phyloP scores from a whole-genome alignment of 495 filamentous ascomycete genomes.

The Lophium mytilinum region DNA sequence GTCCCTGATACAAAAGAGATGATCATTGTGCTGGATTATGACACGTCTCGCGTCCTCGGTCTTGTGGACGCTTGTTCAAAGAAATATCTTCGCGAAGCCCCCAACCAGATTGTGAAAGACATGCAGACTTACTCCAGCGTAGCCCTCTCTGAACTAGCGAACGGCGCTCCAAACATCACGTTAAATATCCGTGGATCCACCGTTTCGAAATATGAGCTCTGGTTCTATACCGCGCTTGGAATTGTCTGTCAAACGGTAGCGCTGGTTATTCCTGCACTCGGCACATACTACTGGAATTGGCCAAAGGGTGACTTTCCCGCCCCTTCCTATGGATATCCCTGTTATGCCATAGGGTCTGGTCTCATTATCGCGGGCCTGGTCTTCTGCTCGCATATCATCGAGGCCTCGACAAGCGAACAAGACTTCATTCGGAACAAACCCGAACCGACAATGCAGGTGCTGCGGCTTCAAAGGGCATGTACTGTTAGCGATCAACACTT shows the following conservation, averaged over 20 bases:
- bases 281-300: neutral
- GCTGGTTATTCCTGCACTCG: neutral
- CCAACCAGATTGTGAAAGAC: neutral
- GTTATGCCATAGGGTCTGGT: neutral
- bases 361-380: neutral
- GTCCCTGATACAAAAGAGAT: neutral
- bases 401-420: neutral
- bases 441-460: neutral
- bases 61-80: neutral
- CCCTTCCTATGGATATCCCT: neutral
- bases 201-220: neutral
- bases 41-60: neutral
- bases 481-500: constrained; percentile 3
- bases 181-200: neutral
- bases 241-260: neutral
- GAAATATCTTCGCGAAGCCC: neutral
- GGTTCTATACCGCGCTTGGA: neutral
- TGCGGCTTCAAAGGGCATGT: neutral
- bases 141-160: neutral
- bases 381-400: constrained; percentile 1
- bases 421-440: neutral
- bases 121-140: neutral
- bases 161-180: neutral
- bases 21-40: neutral
- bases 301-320: neutral